A percentile compares a stretch with the other conserved stretches of the same genome.
phyloP scores from a whole-genome alignment of 2,329 filamentous ascomycete genomes.

The Byssoonygena ceratinophila region DNA sequence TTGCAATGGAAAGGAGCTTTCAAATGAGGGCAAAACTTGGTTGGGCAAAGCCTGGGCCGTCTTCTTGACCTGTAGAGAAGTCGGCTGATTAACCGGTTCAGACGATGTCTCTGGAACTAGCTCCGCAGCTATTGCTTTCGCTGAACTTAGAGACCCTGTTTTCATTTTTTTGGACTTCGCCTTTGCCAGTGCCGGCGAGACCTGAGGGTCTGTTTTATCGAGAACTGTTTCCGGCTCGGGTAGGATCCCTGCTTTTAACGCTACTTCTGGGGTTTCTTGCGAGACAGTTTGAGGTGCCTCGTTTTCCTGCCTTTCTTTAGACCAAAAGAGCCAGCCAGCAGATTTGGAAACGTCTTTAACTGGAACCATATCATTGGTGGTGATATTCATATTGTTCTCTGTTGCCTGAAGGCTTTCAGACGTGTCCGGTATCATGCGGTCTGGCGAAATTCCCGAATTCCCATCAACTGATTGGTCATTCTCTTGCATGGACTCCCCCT shows the following conservation, averaged over 20 bases:
- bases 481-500: not conserved
- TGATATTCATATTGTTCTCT: not conserved
- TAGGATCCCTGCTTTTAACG: not conserved
- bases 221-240: not conserved
- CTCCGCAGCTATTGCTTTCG: not conserved
- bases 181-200: constrained; percentile 12
- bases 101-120: constrained; percentile 6
- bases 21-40: constrained; percentile 40
- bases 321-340: constrained; percentile 36
- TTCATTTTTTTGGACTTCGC: constrained; percentile 22
- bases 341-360: constrained; percentile 21
- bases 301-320: constrained; percentile 27
- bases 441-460: not conserved
- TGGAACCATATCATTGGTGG: not conserved
- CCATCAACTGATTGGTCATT: not conserved
- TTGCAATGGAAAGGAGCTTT: constrained; percentile 37
- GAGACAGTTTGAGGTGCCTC: constrained; percentile 15
- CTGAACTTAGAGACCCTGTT: not conserved
- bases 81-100: constrained; percentile 9
- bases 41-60: constrained; percentile 33
- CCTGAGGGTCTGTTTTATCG: not conserved
- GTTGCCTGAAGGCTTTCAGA: not conserved
- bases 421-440: not conserved
- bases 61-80: constrained; percentile 16
- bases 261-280: not conserved